A percentile compares a stretch with the other conserved stretches of the same genome.
Conservation (phyloP, 75 land plant species). For the Adiantum capillusveneris region DNA sequence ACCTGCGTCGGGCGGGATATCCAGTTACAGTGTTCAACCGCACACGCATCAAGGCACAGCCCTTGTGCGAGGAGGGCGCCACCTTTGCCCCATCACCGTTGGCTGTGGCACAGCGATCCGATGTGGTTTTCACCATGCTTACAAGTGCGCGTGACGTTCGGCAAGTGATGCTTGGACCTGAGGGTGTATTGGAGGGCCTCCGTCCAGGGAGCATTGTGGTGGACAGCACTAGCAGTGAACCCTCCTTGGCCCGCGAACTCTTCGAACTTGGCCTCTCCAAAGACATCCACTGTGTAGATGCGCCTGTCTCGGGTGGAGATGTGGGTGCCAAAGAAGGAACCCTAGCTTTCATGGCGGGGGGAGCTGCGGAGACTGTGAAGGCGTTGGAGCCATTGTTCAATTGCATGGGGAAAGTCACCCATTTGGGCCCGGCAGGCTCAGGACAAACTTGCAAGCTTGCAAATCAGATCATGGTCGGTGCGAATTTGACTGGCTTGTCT, state of each 20-base stretch:
- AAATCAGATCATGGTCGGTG: slow-evolving; percentile 65
- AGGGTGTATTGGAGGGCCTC: slow-evolving; percentile 47
- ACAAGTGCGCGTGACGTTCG: slow-evolving; percentile 78
- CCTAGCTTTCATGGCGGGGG: slow-evolving; percentile 77
- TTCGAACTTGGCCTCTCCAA: slow-evolving; percentile 20
- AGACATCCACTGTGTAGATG: slow-evolving; percentile 50
- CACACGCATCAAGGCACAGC: slow-evolving; percentile 59
- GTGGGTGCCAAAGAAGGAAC: slow-evolving; percentile 37
- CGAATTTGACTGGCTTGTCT: slow-evolving; percentile 67
- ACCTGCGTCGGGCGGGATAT: slow-evolving; percentile 59
- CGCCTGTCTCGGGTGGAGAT: slow-evolving; percentile 60
- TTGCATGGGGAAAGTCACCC: slow-evolving; percentile 61
- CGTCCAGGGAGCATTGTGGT: slow-evolving; percentile 53
- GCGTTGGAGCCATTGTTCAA: slow-evolving; percentile 44
- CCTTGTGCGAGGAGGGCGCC: slow-evolving; percentile 51
- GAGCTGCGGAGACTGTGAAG: slow-evolving; percentile 37
- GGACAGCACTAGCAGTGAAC: slow-evolving; percentile 81
- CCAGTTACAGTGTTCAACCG: slow-evolving; percentile 61
- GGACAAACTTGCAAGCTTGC: slow-evolving; percentile 76
- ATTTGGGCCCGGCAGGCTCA: slow-evolving; percentile 68
- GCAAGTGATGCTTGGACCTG: slow-evolving; percentile 24
- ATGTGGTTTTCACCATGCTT: slow-evolving; percentile 79
- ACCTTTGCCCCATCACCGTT: slow-evolving; percentile 38
- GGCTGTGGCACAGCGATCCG: slow-evolving; percentile 42
- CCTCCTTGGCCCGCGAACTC: slow-evolving; percentile 61